Evolutionary conservation across 768 basidiomycete species (phyloP).

Genomic region (Trametes cingulata): DNA sequence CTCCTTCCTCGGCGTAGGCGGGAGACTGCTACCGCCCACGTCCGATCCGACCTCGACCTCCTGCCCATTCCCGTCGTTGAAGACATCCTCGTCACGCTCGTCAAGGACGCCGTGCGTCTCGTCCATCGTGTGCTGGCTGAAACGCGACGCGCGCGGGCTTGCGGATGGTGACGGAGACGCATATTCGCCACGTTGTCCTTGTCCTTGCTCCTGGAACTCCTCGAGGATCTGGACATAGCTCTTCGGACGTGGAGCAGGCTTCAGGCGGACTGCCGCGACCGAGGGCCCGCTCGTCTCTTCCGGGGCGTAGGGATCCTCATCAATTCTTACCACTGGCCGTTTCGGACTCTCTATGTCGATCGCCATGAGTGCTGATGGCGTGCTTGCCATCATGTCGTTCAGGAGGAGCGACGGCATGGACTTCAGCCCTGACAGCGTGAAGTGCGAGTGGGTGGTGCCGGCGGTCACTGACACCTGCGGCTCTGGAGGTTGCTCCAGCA

Average conservation of each 20-base stretch:
- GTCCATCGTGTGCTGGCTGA: conserved; percentile 27
- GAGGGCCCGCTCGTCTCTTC: conserved; percentile 5
- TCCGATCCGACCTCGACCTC: background rate
- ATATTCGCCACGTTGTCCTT: background rate
- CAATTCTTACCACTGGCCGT: conserved; percentile 23
- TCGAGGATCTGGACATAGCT: conserved; percentile 70
- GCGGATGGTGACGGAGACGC: conserved; percentile 2
- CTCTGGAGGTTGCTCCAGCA: conserved; percentile 36
- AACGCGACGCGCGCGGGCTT: conserved; percentile 32
- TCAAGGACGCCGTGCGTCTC: conserved; percentile 24
- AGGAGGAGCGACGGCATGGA: conserved; percentile 56
- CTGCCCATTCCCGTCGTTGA: conserved; percentile 5
- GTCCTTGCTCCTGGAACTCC: conserved; percentile 47
- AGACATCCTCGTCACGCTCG: conserved; percentile 28
- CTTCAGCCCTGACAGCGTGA: conserved; percentile 54
- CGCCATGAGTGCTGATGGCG: conserved; percentile 42
- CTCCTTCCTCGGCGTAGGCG: conserved; percentile 40
- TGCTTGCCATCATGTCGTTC: conserved; percentile 23
- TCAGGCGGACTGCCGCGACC: conserved; percentile 32
- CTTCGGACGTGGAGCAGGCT: conserved; percentile 45
- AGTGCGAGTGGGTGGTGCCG: conserved; percentile 39
- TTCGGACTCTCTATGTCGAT: conserved; percentile 36
- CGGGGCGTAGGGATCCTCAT: conserved; percentile 17
- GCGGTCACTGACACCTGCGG: conserved; percentile 3
- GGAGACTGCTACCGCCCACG: conserved; percentile 12